Conservation (phyloP, 1,284 basidiomycete species). For the Peniophora sp. region DNA sequence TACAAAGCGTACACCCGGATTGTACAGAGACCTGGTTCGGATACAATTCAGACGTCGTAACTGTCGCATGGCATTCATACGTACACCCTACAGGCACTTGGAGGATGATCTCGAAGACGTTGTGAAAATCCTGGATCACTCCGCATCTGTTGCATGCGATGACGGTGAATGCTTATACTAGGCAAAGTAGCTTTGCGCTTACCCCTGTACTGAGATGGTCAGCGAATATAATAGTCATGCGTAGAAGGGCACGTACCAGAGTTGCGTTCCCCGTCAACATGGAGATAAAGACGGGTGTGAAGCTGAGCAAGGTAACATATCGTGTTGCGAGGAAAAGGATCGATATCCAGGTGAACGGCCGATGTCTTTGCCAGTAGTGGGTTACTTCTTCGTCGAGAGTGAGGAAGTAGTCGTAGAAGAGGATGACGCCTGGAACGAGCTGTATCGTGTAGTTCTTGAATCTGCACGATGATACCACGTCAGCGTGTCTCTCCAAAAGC, state of each 20-base stretch:
- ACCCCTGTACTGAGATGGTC: neutral
- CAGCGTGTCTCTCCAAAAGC: no score
- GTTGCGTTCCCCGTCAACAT: neutral
- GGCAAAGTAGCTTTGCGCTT: neutral
- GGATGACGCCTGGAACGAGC: neutral
- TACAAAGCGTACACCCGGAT: neutral
- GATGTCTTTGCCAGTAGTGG: conserved; percentile 1
- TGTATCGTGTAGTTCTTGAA: no score
- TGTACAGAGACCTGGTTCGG: neutral
- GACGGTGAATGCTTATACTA: no score
- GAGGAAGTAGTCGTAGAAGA: conserved; percentile 3
- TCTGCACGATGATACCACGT: no score
- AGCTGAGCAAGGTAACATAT: neutral
- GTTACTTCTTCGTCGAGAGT: neutral
- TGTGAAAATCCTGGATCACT: neutral
- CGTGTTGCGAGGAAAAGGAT: conserved; percentile 1
- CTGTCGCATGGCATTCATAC: neutral
- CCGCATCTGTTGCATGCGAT: neutral
- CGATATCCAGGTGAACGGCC: neutral
- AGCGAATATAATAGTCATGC: no score
- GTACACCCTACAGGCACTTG: neutral
- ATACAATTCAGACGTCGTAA: neutral
- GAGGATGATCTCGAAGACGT: neutral
- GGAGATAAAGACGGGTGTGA: neutral
- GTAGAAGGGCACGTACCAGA: neutral